Evolutionary conservation across 2,329 filamentous ascomycete genomes (phyloP).

Genomic region (Drechslera avenae): DNA sequence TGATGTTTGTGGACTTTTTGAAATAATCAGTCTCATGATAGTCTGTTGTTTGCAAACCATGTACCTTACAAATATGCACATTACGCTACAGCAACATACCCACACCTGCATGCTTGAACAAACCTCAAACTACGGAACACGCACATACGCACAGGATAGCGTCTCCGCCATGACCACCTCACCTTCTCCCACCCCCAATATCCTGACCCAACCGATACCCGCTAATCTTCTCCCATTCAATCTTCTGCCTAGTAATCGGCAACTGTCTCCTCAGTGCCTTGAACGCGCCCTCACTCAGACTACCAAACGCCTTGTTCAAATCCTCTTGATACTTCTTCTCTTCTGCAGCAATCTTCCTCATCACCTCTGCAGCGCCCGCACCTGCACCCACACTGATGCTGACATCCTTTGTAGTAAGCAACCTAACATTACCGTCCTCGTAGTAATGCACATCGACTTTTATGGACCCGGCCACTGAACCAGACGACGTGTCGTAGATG

Average conservation of each 20-base stretch:
- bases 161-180: background rate
- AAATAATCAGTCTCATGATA: too few relatives aligned
- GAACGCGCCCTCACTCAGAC: slow-evolving; percentile 90
- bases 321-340: slow-evolving; percentile 98
- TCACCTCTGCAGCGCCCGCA: slow-evolving; percentile 69
- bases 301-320: slow-evolving; percentile 86
- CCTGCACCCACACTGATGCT: slow-evolving; percentile 63
- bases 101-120: too few relatives aligned
- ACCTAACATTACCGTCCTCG: slow-evolving; percentile 95
- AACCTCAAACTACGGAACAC: too few relatives aligned
- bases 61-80: background rate
- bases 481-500: slow-evolving; percentile 71
- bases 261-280: slow-evolving; percentile 90
- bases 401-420: slow-evolving; percentile 84
- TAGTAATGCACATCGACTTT: slow-evolving; percentile 99
- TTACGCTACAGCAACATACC: background rate
- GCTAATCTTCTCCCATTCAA: slow-evolving; percentile 98
- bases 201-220: slow-evolving; percentile 73
- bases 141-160: background rate
- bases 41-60: background rate
- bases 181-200: slow-evolving; percentile 54
- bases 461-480: slow-evolving; percentile 74
- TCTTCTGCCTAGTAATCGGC: slow-evolving; percentile 96
- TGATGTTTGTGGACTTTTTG: too few relatives aligned
- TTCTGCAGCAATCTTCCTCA: slow-evolving; percentile 74